phyloP scores from a whole-genome alignment of 176 grass and related monocot genomes.

The Carex scoparia region DNA sequence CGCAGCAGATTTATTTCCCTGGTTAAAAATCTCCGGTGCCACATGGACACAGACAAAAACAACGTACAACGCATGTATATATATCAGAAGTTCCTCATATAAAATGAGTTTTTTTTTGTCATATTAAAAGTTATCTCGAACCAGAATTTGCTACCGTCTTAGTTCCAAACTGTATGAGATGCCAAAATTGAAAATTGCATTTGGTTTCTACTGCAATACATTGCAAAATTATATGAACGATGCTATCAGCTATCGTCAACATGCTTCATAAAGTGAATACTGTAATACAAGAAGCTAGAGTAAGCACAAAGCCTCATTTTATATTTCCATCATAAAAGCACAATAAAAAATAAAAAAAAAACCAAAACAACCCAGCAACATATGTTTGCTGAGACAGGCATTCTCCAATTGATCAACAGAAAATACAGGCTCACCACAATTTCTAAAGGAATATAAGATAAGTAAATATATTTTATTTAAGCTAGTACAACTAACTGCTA shows the following conservation, averaged over 20 bases:
- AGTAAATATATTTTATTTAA: background rate
- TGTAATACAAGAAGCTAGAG: background rate
- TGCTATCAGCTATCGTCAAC: background rate
- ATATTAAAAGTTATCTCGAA: background rate
- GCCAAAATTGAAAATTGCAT: background rate
- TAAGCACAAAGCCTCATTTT: background rate
- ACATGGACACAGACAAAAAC: background rate
- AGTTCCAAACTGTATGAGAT: background rate
- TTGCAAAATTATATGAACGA: background rate
- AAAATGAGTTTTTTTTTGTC: background rate
- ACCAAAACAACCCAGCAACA: background rate
- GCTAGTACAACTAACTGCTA: conserved; percentile 15
- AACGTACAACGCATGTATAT: background rate
- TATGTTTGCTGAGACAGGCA: background rate
- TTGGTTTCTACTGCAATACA: background rate
- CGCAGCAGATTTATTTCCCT: too few species aligned
- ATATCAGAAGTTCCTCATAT: background rate
- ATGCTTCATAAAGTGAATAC: too few species aligned
- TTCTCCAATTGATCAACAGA: background rate
- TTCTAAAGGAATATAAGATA: background rate
- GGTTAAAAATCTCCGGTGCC: background rate
- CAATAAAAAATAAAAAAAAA: background rate
- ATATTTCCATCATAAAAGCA: background rate
- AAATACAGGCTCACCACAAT: background rate
- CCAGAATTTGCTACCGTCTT: background rate